Conservation (phyloP, 1,284 basidiomycete species). For the Rhodotorula sp. region DNA sequence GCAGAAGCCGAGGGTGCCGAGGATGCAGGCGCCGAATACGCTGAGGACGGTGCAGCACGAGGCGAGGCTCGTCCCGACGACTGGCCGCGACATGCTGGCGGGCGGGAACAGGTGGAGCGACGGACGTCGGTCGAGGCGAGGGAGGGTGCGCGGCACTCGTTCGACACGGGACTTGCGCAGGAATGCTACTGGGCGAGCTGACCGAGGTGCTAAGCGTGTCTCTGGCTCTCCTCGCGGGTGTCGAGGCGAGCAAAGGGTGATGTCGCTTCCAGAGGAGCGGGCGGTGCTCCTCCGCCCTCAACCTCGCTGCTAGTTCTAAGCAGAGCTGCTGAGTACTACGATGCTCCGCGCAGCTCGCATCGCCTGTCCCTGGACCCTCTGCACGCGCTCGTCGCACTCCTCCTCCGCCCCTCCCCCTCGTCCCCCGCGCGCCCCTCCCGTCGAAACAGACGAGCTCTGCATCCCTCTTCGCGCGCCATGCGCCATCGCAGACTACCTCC, state of each 20-base stretch:
- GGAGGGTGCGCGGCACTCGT: neutral
- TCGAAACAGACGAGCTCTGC: slow-evolving; percentile 31
- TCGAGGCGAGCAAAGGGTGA: neutral
- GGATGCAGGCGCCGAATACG: slow-evolving; percentile 58
- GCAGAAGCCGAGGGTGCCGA: slow-evolving; percentile 48
- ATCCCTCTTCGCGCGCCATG: slow-evolving; percentile 33
- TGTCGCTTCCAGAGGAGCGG: neutral
- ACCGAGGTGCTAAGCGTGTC: neutral
- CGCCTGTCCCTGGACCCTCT: neutral
- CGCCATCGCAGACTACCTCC: slow-evolving; percentile 30
- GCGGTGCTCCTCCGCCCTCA: neutral
- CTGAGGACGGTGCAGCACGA: slow-evolving; percentile 59
- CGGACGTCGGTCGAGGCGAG: neutral
- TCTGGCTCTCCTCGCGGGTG: neutral
- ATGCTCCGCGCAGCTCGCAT: slow-evolving; percentile 5
- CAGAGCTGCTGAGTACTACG: neutral
- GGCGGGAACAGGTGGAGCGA: neutral
- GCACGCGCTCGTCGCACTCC: neutral
- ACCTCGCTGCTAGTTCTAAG: neutral
- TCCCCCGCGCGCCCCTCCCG: neutral
- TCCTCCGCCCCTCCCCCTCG: neutral
- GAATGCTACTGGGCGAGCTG: neutral
- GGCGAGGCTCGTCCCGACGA: slow-evolving; percentile 55
- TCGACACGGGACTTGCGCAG: neutral
- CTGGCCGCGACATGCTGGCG: slow-evolving; percentile 43